These are phyloP conservation scores for Datura wrightii DNA, from an alignment of 257 asterid species.

Conservation along the genomic window DNA sequence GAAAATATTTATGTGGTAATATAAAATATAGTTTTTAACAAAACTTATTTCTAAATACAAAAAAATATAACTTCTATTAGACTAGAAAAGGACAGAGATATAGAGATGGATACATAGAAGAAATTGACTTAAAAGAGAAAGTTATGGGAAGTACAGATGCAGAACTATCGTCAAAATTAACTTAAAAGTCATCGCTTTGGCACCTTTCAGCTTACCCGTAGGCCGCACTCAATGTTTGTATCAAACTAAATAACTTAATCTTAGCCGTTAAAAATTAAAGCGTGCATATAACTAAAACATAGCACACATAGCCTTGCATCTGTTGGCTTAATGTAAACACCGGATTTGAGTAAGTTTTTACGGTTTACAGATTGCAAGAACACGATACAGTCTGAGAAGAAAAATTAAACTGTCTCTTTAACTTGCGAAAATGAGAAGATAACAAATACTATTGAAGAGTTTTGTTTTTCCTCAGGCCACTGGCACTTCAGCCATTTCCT, in stretches of 20 bases:
- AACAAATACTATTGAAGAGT: neutral
- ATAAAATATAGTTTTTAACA: no score
- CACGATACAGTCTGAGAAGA: neutral
- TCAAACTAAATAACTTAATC: neutral
- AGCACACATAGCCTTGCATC: neutral
- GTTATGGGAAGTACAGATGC: no score
- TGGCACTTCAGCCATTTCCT: slow-evolving; percentile 73
- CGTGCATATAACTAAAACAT: neutral
- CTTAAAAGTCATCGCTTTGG: neutral
- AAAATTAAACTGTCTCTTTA: neutral
- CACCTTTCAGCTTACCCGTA: neutral
- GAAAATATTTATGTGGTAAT: no score
- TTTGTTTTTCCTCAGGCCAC: slow-evolving; percentile 44
- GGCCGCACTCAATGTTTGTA: no score
- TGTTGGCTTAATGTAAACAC: neutral
- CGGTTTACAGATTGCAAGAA: slow-evolving; percentile 3
- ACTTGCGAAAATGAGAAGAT: neutral
- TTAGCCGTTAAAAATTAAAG: neutral
- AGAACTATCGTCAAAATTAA: no score
- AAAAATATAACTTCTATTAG: no score
- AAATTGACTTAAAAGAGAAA: no score
- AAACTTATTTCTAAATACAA: no score
- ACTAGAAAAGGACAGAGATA: no score
- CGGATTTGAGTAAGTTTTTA: neutral
- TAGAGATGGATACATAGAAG: no score